Base-by-base conservation (phyloP, 495 filamentous ascomycete genomes). In the Penicillium goetzii region DNA sequence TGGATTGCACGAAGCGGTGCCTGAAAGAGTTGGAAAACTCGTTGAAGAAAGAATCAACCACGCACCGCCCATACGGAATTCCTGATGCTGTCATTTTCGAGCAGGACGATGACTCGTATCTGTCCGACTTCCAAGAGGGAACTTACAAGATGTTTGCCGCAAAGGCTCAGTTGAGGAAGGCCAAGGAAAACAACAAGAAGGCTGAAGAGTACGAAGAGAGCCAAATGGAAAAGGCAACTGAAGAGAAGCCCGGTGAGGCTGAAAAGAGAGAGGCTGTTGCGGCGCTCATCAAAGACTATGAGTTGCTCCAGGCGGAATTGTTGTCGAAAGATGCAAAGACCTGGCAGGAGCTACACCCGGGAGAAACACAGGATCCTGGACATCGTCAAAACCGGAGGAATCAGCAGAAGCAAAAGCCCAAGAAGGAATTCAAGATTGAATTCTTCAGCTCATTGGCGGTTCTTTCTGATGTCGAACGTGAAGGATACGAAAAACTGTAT, bases 291-390 rank as follows among this genome's bases (percentile, higher is more conserved):
- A 58, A 60, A 0, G 77, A 85, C 4, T 83, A 87, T 34, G 76
- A 86, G 62, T 67, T 79, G 26, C 69, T 90, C 4, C 84, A 89
- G 64, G 59, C 71, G 1, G 65, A 72, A 0, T 72, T 94, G 41
- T 34, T 88, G 5, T 74, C 72, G 14, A 82, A 76, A 41, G 85
- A 82, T 0, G 90, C 85, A 15, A 92, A 91, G 71, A 83, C 84
- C 0, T 92, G 88, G 68, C 51, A 70, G 21, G 82, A 93, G 58
- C 73, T 90, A 21, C 76, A 87, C 72, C 89, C 90, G 0, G 78
- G 87, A 1, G 73, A 73, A 10, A 53, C 56, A 0, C 9, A 34
- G 6, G 4, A 58, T 14, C 51, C 34, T 7, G 7, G n/a, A 50
- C 34, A 26, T 60, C n/a, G 28, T 26, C 21, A 45, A 6, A 26